These are phyloP conservation scores for Alternaria sp. DNA, from an alignment of 2,329 filamentous ascomycete species.

Conservation along the genomic window DNA sequence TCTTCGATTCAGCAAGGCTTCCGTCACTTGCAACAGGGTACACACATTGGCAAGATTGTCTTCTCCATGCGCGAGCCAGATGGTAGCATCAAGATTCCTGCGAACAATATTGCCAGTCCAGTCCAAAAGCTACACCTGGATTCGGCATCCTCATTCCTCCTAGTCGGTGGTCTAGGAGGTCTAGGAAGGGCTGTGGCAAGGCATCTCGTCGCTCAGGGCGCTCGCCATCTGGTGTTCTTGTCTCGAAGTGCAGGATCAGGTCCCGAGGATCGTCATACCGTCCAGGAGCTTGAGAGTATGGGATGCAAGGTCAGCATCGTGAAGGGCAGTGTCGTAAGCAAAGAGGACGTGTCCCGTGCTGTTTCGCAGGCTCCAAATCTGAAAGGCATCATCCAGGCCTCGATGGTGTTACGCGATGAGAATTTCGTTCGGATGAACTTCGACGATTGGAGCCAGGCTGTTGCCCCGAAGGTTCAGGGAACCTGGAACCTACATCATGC, in stretches of 20 bases:
- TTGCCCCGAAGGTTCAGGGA: constrained; percentile 32
- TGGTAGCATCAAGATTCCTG: not conserved
- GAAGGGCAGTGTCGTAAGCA: not conserved
- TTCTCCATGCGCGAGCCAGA: not conserved
- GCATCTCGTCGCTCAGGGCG: constrained; percentile 30
- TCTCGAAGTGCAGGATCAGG: constrained; percentile 22
- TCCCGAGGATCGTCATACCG: constrained; percentile 11
- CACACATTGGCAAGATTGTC: constrained; percentile 3
- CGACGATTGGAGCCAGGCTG: constrained; percentile 20
- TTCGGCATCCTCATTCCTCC: constrained; percentile 27
- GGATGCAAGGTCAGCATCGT: constrained; percentile 23
- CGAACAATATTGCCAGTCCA: not conserved
- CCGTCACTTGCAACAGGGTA: constrained; percentile 5
- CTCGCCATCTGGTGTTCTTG: constrained; percentile 26
- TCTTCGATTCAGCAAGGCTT: not conserved
- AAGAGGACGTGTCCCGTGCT: constrained; percentile 11
- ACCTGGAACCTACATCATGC: constrained; percentile 39
- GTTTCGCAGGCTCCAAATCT: constrained; percentile 6
- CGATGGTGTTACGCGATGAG: constrained; percentile 1
- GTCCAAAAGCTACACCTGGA: not conserved
- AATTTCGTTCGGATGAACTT: constrained; percentile 24
- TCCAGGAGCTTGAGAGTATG: constrained; percentile 16
- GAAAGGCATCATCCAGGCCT: not conserved
- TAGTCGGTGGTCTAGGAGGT: constrained; percentile 38
- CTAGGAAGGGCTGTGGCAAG: constrained; percentile 25